phyloP scores from a whole-genome alignment of 2,329 filamentous ascomycete genomes.

The Penicillium rolfsii region DNA sequence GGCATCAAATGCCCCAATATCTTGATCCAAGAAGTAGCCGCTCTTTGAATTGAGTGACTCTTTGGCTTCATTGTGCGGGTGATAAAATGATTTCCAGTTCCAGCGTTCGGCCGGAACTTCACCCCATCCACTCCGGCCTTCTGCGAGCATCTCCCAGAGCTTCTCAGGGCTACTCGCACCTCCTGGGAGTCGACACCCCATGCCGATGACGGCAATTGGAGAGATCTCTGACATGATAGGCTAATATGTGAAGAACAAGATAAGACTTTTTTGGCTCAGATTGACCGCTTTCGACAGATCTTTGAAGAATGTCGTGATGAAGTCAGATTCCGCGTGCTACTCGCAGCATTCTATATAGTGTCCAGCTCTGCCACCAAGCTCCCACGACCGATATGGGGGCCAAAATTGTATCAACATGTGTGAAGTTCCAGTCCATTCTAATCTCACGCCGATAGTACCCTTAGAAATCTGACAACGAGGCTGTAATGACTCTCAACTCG shows the following conservation, averaged over 20 bases:
- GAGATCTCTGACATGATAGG: slow-evolving; percentile 4
- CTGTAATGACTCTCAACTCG: background rate
- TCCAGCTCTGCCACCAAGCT: background rate
- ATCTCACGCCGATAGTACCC: background rate
- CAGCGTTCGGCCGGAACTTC: slow-evolving; percentile 32
- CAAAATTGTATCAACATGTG: background rate
- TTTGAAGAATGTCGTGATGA: slow-evolving; percentile 9
- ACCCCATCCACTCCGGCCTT: slow-evolving; percentile 23
- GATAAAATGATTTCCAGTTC: slow-evolving; percentile 30
- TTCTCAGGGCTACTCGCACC: slow-evolving; percentile 6
- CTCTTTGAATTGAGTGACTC: slow-evolving; percentile 8
- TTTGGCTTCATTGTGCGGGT: slow-evolving; percentile 22
- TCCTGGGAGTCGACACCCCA: slow-evolving; percentile 7
- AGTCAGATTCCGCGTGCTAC: background rate
- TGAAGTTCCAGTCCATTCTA: background rate
- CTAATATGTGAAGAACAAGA: background rate
- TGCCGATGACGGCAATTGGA: slow-evolving; percentile 13
- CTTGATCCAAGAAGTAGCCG: slow-evolving; percentile 29
- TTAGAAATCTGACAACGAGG: background rate
- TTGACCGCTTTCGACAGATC: slow-evolving; percentile 2
- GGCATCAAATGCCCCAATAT: slow-evolving; percentile 36
- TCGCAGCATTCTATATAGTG: background rate
- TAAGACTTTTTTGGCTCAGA: background rate
- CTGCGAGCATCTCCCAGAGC: slow-evolving; percentile 12
- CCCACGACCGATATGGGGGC: background rate